A percentile compares a stretch with the other conserved stretches of the same genome.
Evolutionary conservation across 2,329 filamentous ascomycete species (phyloP).

Genomic region (Xylariaceae sp.): DNA sequence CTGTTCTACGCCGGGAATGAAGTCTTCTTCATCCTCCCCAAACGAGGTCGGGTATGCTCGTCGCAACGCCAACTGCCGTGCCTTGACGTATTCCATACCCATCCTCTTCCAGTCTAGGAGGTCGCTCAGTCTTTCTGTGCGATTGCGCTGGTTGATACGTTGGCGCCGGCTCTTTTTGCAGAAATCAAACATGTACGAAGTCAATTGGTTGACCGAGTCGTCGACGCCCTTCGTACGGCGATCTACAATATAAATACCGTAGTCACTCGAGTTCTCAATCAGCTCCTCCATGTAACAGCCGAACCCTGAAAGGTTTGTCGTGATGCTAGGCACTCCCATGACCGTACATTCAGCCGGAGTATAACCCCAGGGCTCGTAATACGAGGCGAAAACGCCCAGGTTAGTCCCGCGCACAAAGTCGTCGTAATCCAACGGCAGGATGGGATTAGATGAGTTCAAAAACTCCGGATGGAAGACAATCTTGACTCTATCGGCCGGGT

Average conservation of each 20-base stretch:
- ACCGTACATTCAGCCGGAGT: slow-evolving; percentile 97
- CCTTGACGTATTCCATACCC: slow-evolving; percentile 99
- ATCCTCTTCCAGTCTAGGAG: slow-evolving; percentile 98
- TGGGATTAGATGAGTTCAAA: slow-evolving; percentile 89
- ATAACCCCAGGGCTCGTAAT: slow-evolving; percentile 99
- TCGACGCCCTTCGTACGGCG: slow-evolving; percentile 92
- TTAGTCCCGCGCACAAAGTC: slow-evolving; percentile 98
- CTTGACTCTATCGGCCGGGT: slow-evolving; percentile 92
- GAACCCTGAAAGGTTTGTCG: slow-evolving; percentile 94
- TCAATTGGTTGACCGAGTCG: slow-evolving; percentile 93
- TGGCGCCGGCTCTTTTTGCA: slow-evolving; percentile 89
- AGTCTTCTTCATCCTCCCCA: slow-evolving; percentile 75
- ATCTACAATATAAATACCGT: slow-evolving; percentile 98
- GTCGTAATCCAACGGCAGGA: slow-evolving; percentile 93
- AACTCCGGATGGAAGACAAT: slow-evolving; percentile 98
- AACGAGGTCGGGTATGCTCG: slow-evolving; percentile 90
- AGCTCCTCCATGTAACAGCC: slow-evolving; percentile 99
- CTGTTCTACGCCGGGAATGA: slow-evolving; percentile 86
- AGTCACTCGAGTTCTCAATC: slow-evolving; percentile 96
- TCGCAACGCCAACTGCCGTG: slow-evolving; percentile 83
- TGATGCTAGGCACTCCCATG: slow-evolving; percentile 98
- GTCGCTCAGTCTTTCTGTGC: slow-evolving; percentile 91
- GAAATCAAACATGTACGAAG: slow-evolving; percentile 91
- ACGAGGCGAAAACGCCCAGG: slow-evolving; percentile 90
- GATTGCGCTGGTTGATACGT: slow-evolving; percentile 97